phyloP scores from a whole-genome alignment of 805 yeast species.

The Candida ipomoeae region DNA sequence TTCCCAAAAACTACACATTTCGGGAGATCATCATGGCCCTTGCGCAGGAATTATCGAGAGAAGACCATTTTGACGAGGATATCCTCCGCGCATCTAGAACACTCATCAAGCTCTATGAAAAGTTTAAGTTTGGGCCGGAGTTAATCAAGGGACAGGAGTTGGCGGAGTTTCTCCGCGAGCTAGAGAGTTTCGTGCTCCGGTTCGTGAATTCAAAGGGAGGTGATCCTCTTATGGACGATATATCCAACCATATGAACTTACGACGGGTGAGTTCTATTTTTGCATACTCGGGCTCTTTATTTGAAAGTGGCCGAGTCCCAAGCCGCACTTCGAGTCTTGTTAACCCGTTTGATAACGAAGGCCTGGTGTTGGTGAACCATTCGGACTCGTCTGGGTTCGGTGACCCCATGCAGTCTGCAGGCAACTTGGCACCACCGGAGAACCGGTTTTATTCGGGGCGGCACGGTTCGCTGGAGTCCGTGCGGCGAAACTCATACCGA shows the following conservation, averaged over 20 bases:
- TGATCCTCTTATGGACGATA: conserved; percentile 4
- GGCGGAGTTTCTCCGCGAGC: conserved; percentile 47
- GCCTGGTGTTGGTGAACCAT: background rate
- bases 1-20: conserved; percentile 40
- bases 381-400: background rate
- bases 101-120: conserved; percentile 55
- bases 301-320: background rate
- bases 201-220: conserved; percentile 7
- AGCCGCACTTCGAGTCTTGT: conserved; percentile 7
- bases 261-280: conserved; percentile 4
- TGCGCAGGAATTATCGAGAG: conserved; percentile 15
- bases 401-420: background rate
- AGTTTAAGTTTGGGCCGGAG: conserved; percentile 60
- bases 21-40: conserved; percentile 40
- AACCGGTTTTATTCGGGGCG: background rate
- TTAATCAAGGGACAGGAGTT: conserved; percentile 58
- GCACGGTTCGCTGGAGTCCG: background rate
- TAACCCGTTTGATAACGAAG: conserved; percentile 10
- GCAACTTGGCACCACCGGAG: background rate
- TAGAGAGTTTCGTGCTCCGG: conserved; percentile 15
- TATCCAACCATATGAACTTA: background rate
- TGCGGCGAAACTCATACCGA: background rate
- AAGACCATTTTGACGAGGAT: conserved; percentile 8
- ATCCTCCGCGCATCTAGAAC: conserved; percentile 15
- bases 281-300: conserved; percentile 5